phyloP scores from a whole-genome alignment of 169 alveolate species.

The Theileria equi region DNA sequence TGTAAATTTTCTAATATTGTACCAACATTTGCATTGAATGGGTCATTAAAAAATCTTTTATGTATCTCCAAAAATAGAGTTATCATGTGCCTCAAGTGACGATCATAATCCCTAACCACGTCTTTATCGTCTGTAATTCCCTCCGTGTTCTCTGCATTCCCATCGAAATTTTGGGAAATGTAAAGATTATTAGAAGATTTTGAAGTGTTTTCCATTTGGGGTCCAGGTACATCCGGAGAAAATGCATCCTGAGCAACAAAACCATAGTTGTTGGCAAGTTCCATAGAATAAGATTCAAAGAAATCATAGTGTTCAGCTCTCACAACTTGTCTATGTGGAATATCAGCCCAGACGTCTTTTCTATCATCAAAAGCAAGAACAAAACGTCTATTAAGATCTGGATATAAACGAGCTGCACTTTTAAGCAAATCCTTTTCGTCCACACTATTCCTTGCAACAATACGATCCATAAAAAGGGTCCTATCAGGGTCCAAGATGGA shows the following conservation, averaged over 20 bases:
- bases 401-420: slow-evolving; percentile 75
- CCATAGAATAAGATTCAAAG: slow-evolving; percentile 74
- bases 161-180: slow-evolving; percentile 8
- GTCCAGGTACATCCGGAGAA: slow-evolving; percentile 61
- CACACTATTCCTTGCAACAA: slow-evolving; percentile 82
- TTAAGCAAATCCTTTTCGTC: slow-evolving; percentile 81
- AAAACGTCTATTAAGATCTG: slow-evolving; percentile 79
- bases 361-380: slow-evolving; percentile 88
- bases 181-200: background rate
- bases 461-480: slow-evolving; percentile 83
- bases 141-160: slow-evolving; percentile 27
- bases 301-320: slow-evolving; percentile 89
- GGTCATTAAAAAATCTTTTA: slow-evolving; percentile 78
- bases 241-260: slow-evolving; percentile 46
- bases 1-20: slow-evolving; percentile 75
- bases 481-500: slow-evolving; percentile 88
- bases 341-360: slow-evolving; percentile 86
- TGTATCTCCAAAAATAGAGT: slow-evolving; percentile 82
- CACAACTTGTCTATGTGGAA: slow-evolving; percentile 84
- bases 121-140: slow-evolving; percentile 53
- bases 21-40: slow-evolving; percentile 83
- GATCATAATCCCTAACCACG: slow-evolving; percentile 78
- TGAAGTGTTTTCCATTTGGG: slow-evolving; percentile 9
- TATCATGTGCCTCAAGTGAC: slow-evolving; percentile 84
- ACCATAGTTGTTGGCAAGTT: slow-evolving; percentile 61